Evolutionary conservation across 306 rosid genomes (phyloP), one percentile per base, ranked within the genome.

Genomic region (Rosa multiflora): DNA sequence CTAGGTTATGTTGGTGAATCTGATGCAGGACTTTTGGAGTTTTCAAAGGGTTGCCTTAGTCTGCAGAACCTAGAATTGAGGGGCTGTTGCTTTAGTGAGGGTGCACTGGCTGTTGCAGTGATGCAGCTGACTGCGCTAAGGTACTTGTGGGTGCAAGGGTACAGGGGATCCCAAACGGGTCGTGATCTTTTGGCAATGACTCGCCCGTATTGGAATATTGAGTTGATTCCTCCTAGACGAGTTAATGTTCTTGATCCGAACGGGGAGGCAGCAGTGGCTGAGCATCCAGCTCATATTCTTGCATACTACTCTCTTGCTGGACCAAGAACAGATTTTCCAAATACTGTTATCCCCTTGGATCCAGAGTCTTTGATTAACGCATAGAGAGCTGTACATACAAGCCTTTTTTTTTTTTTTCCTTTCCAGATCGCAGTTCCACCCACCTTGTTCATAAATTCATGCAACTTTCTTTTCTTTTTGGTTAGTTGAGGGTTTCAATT

Each of bases 301-400:
- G 99, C 97, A 7, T 95, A 93, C 80, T 95, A 95, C 94, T 95
- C 99, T 52, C 97, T 95, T 71, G 99, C 97, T 48, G 99, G 99
- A 71, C 99, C 66, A 40, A 89, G 99, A 87, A 80, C 86, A 70
- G 99, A 95, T 86, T 93, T 81, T 83, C 97, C 99, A 11, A 82
- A 83, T 40, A 85, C 86, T 48, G 99, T 95, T 23, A 81, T 69
- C 35, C 97, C 97, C 26, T 78, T 95, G 91, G 86, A 81, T 74
- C 83, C 88, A 46, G 84, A 64, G 61, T 21, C 86, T 63, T 75
- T 56, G n/a, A 78, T 84, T 77, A 12, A 80, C 55, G 40, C 47
- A 10, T 91, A 87, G 88, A 80, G 53, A 80, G 53, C 81, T 88
- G 86, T 86, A 89, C 51, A 91, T 89, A 90, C 82, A 82, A 71